Evolutionary conservation across 2,329 filamentous ascomycete genomes (phyloP).

Genomic region (Dothideomycetes sp.): DNA sequence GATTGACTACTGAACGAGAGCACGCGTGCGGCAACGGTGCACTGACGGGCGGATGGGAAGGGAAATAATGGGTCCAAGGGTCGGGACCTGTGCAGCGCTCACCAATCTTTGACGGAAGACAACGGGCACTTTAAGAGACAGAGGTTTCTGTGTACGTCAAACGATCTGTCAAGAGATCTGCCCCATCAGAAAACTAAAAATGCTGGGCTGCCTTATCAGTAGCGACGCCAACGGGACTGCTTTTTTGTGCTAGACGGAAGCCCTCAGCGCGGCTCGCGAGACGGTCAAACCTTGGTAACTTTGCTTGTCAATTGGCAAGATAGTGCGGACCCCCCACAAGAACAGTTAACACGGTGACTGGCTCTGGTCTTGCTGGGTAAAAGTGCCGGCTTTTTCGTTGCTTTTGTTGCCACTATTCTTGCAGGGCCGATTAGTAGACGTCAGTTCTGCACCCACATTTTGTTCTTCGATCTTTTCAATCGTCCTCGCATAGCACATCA

Average conservation of each 20-base stretch:
- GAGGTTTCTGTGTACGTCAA: conserved; percentile 17
- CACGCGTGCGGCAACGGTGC: conserved; percentile 13
- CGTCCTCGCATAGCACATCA: too few relatives aligned
- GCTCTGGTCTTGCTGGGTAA: too few relatives aligned
- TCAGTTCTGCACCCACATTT: too few relatives aligned
- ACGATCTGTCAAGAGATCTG: too few relatives aligned
- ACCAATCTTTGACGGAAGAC: conserved; percentile 14
- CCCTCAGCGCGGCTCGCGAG: not conserved
- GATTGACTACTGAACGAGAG: too few relatives aligned
- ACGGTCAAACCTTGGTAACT: conserved; percentile 5
- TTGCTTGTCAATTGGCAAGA: not conserved
- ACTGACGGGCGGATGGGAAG: conserved; percentile 13
- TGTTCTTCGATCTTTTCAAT: too few relatives aligned
- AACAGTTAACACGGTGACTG: too few relatives aligned
- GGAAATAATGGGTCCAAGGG: conserved; percentile 10
- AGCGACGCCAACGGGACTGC: conserved; percentile 5
- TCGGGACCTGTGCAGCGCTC: conserved; percentile 9
- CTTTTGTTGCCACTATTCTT: too few relatives aligned
- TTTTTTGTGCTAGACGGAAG: conserved; percentile 2
- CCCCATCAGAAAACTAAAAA: conserved; percentile 15
- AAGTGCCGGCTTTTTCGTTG: too few relatives aligned
- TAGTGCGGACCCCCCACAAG: not conserved
- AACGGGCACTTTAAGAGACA: conserved; percentile 13
- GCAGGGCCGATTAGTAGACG: too few relatives aligned
- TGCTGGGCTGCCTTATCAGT: conserved; percentile 11